Percentiles rank a stretch among this genome's conserved stretches.
phyloP scores from a whole-genome alignment of 495 filamentous ascomycete species.

The Tuber calosporum region DNA sequence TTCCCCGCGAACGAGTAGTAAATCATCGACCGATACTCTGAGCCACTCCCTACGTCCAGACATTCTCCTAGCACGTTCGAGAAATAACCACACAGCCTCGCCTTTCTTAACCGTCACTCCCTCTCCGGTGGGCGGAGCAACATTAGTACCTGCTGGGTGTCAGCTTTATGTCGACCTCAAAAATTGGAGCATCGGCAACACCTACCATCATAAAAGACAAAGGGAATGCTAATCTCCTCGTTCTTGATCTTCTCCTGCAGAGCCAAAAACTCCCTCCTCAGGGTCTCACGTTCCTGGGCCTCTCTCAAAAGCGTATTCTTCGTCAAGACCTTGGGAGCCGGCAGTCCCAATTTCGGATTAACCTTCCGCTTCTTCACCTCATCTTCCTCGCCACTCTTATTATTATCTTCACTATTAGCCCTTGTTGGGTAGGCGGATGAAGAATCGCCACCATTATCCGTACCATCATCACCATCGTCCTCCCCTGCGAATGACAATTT shows the following conservation, averaged over 20 bases:
- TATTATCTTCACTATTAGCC: conserved; percentile 11
- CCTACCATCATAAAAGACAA: conserved; percentile 91
- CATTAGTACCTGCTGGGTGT: conserved; percentile 54
- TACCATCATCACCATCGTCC: conserved; percentile 50
- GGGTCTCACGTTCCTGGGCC: conserved; percentile 67
- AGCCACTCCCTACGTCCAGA: conserved; percentile 68
- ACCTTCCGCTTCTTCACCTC: conserved; percentile 44
- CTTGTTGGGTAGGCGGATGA: conserved; percentile 10
- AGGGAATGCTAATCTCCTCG: conserved; percentile 84
- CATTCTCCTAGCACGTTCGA: conserved; percentile 56
- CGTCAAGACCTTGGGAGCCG: conserved; percentile 70
- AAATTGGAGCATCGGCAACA: background rate
- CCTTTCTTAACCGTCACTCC: conserved; percentile 82
- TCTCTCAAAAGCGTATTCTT: conserved; percentile 78
- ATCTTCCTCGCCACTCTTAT: conserved; percentile 15
- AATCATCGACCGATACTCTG: conserved; percentile 86
- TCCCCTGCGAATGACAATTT: conserved; percentile 64
- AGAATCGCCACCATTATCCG: conserved; percentile 24
- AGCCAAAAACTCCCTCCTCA: conserved; percentile 75
- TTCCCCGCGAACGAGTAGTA: conserved; percentile 87
- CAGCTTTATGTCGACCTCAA: background rate
- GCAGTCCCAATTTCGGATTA: conserved; percentile 49
- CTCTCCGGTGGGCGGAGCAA: conserved; percentile 63
- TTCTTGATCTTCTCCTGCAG: conserved; percentile 83
- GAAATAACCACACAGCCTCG: conserved; percentile 79